Conservation (phyloP, 2,329 filamentous ascomycete species). For the Pseudogymnoascus sp. region DNA sequence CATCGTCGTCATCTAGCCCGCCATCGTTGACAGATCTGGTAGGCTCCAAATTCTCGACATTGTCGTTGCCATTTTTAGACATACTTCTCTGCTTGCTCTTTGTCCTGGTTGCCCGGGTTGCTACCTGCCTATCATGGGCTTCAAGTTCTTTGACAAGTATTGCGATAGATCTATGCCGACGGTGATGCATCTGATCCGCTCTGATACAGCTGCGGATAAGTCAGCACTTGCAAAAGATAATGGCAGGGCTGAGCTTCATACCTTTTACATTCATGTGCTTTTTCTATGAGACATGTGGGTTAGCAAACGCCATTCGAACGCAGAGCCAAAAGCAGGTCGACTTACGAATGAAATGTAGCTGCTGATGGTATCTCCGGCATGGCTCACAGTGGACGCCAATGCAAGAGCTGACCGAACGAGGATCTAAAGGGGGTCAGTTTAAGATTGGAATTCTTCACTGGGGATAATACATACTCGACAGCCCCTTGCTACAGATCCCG, state of each 20-base stretch:
- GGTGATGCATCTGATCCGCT: conserved; percentile 26
- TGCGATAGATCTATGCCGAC: conserved; percentile 26
- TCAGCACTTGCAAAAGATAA: conserved; percentile 7
- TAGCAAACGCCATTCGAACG: background rate
- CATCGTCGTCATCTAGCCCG: background rate
- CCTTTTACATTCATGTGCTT: conserved; percentile 25
- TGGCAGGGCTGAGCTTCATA: conserved; percentile 12
- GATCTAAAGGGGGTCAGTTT: conserved; percentile 17
- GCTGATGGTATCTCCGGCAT: conserved; percentile 27
- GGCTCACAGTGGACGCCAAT: conserved; percentile 28
- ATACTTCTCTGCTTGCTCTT: background rate
- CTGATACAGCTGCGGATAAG: conserved; percentile 21
- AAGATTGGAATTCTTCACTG: background rate
- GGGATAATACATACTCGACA: conserved; percentile 13
- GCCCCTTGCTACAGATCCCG: conserved; percentile 18
- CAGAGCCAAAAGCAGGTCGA: background rate
- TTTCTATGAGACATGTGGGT: conserved; percentile 16
- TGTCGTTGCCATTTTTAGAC: background rate
- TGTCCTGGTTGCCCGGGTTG: background rate
- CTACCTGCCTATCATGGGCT: conserved; percentile 14
- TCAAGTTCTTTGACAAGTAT: conserved; percentile 20
- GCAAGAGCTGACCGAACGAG: conserved; percentile 24
- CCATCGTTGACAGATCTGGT: background rate
- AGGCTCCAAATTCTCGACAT: background rate
- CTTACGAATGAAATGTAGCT: conserved; percentile 28